These are phyloP conservation scores for Capsicum baccatum DNA, from an alignment of 257 asterid genomes.

Conservation along the genomic window DNA sequence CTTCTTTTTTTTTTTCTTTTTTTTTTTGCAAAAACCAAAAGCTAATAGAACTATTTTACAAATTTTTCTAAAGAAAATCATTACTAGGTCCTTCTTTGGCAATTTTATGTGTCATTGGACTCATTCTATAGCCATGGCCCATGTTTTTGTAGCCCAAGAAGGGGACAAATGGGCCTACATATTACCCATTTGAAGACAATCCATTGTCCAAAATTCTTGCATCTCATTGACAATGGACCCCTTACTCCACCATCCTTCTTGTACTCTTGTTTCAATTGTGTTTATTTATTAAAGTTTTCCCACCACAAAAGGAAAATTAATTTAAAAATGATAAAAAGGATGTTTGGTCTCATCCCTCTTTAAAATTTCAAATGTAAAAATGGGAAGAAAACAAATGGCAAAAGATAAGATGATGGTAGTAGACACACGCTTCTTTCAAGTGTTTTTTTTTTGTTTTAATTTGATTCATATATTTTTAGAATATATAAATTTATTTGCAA, in stretches of 20 bases:
- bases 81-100: neutral
- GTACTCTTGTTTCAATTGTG: neutral
- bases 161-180: constrained; percentile 30
- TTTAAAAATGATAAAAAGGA: neutral
- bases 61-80: neutral
- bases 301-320: constrained; percentile 7
- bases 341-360: constrained; percentile 22
- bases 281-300: constrained; percentile 11
- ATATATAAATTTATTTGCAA: neutral
- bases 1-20: neutral
- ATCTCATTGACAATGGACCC: constrained; percentile 18
- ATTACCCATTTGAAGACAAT: constrained; percentile 23
- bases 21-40: too few relatives aligned
- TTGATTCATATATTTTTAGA: neutral
- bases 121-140: neutral
- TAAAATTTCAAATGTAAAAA: neutral
- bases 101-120: constrained; percentile 8
- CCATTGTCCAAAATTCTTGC: constrained; percentile 10
- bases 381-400: neutral
- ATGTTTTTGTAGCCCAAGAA: constrained; percentile 11
- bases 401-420: neutral
- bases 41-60: neutral
- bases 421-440: neutral
- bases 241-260: constrained; percentile 21
- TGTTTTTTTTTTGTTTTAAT: neutral